Base-by-base conservation (phyloP, 495 filamentous ascomycete species). In the Penicillium desertorum region DNA sequence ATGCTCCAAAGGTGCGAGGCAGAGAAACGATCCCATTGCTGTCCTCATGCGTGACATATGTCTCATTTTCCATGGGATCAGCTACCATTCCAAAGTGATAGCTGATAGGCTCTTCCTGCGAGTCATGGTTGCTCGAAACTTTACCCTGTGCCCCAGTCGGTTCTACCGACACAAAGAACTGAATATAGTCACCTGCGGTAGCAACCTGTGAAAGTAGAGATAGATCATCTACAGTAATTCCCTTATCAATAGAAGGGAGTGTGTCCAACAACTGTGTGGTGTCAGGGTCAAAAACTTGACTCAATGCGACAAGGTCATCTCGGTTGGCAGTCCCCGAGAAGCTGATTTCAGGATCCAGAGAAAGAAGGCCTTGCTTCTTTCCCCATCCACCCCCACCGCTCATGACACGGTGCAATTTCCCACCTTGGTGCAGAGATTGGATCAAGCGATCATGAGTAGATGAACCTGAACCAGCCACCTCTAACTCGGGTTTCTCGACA, bases 301-400 rank as follows among this genome's bases (percentile, higher is more conserved):
- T 60, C 8, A 71, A 50, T 29, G 47, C 19, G 11, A 55, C 37
- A 12, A 69, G 57, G 4, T 56, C 54, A n/a, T 61, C 34, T 11
- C 25, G 45, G 17, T 51, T 44, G 45, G 45, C 16, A 42, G 56
- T 53, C 25, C 62, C 64, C 16, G 57, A 44, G 45, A 77, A 78
- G 19, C 63, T 74, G 16, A 75, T 78, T 60, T 90, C 82, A 19
- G 90, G 90, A 65, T 95, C 91, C 0, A 96, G 76, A 8, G 90
- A 91, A 6, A 96, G 74, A 12, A 96, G 78, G 5, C 92, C 92
- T 54, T 86, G 83, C 69, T 95, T 96, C 59, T 83, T 76, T 5
- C 92, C 92, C 92, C 92, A 96, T 45, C 92, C 92, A 50, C 92
- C 92, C 58, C 92, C 92, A 20, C 92, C 92, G 67, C 90, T 94